These are phyloP conservation scores for Kwoniella bestiolae DNA, from an alignment of 768 basidiomycete species.

Conservation along the genomic window DNA sequence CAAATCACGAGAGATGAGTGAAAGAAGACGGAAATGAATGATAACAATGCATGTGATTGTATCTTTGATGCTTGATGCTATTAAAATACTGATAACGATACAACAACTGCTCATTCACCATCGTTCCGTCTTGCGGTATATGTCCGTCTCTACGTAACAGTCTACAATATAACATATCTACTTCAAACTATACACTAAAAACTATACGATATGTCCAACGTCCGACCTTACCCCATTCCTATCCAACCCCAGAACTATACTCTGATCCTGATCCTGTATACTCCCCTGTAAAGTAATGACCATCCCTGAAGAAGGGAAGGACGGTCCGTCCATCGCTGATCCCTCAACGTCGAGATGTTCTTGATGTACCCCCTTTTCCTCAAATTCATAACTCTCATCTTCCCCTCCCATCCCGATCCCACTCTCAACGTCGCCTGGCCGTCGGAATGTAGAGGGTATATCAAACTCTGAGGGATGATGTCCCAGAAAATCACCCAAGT, in stretches of 20 bases:
- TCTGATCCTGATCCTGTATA: neutral
- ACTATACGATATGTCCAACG: neutral
- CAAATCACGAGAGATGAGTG: neutral
- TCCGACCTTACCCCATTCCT: neutral
- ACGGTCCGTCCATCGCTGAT: too few relatives aligned
- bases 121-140: too few relatives aligned
- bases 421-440: too few relatives aligned
- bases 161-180: too few relatives aligned
- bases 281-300: slow-evolving; percentile 1
- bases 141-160: too few relatives aligned
- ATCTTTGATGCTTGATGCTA: neutral
- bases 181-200: too few relatives aligned
- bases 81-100: too few relatives aligned
- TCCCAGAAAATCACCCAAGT: slow-evolving; percentile 10
- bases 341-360: too few relatives aligned
- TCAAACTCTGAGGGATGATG: too few relatives aligned
- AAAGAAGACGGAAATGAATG: neutral
- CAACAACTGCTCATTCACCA: too few relatives aligned
- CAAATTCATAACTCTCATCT: neutral
- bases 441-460: too few relatives aligned
- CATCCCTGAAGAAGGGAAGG: neutral
- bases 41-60: neutral
- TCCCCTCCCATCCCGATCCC: too few relatives aligned
- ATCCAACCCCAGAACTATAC: neutral
- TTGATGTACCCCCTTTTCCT: neutral